Conservation (phyloP, 1,284 basidiomycete species). For the Tausonia pullulans region DNA sequence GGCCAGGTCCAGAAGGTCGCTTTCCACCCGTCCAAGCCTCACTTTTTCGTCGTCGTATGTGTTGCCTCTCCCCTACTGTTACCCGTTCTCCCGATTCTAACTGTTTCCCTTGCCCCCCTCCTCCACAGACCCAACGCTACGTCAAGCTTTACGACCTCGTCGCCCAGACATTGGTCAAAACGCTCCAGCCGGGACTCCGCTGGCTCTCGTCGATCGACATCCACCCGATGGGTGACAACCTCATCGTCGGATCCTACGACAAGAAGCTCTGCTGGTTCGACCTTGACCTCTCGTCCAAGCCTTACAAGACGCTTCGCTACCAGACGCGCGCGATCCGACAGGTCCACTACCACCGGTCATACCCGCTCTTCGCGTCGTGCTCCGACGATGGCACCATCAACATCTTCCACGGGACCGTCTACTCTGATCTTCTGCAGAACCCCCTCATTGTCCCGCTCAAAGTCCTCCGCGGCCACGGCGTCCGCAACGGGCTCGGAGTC, state of each 20-base stretch:
- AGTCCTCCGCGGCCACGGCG: constrained; percentile 78
- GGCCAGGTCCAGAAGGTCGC: constrained; percentile 80
- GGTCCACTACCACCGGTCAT: constrained; percentile 82
- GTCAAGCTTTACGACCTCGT: constrained; percentile 91
- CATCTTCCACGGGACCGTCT: constrained; percentile 91
- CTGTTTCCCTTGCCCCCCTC: not conserved
- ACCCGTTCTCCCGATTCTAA: not conserved
- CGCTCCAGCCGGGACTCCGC: constrained; percentile 78
- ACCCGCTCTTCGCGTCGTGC: constrained; percentile 89
- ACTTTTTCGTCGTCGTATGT: constrained; percentile 87
- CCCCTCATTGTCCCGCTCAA: constrained; percentile 95
- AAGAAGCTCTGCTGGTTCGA: constrained; percentile 98
- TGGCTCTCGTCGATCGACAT: constrained; percentile 98
- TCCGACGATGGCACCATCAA: constrained; percentile 96
- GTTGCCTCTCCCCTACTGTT: not conserved
- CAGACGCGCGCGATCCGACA: constrained; percentile 85
- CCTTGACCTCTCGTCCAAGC: constrained; percentile 85
- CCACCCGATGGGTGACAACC: constrained; percentile 88
- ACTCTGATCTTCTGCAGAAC: constrained; percentile 87
- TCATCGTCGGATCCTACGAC: constrained; percentile 96
- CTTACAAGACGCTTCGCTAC: constrained; percentile 92
- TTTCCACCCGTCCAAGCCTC: constrained; percentile 89
- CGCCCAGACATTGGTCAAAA: constrained; percentile 86
- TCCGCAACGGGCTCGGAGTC: constrained; percentile 79
- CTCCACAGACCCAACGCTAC: constrained; percentile 76